phyloP scores from a whole-genome alignment of 1,284 basidiomycete genomes.

The Caloboletus inedulis region DNA sequence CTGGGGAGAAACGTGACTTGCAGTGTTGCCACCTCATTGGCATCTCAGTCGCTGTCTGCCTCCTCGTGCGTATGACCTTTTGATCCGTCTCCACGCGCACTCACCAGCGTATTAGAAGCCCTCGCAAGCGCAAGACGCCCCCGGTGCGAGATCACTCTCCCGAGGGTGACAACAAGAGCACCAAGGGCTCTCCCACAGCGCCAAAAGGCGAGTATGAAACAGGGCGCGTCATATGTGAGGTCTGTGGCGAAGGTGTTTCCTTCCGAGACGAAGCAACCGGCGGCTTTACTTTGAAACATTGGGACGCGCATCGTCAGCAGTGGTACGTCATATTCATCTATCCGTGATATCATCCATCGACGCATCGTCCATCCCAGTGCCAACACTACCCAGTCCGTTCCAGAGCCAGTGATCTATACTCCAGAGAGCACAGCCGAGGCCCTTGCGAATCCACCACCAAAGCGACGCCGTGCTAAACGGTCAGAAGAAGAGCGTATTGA shows the following conservation, averaged over 20 bases:
- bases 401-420: conserved; percentile 40
- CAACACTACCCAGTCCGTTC: conserved; percentile 33
- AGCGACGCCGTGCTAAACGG: conserved; percentile 69
- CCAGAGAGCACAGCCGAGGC: conserved; percentile 40
- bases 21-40: conserved; percentile 14
- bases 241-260: conserved; percentile 56
- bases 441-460: conserved; percentile 44
- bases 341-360: conserved; percentile 4
- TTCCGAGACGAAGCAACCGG: conserved; percentile 61
- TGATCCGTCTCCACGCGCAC: conserved; percentile 21
- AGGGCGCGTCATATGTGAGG: conserved; percentile 60
- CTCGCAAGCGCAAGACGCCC: conserved; percentile 45
- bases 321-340: conserved; percentile 44
- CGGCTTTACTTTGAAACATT: conserved; percentile 61
- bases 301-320: conserved; percentile 60
- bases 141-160: conserved; percentile 25
- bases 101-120: conserved; percentile 20
- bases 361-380: conserved; percentile 19
- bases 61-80: conserved; percentile 22
- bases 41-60: conserved; percentile 16
- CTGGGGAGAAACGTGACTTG: conserved; percentile 11
- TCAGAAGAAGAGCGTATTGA: conserved; percentile 76
- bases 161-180: conserved; percentile 16
- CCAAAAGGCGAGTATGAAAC: conserved; percentile 49
- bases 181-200: conserved; percentile 18